Evolutionary conservation across 2,329 filamentous ascomycete genomes (phyloP).

Genomic region (Botrytis tulipae): DNA sequence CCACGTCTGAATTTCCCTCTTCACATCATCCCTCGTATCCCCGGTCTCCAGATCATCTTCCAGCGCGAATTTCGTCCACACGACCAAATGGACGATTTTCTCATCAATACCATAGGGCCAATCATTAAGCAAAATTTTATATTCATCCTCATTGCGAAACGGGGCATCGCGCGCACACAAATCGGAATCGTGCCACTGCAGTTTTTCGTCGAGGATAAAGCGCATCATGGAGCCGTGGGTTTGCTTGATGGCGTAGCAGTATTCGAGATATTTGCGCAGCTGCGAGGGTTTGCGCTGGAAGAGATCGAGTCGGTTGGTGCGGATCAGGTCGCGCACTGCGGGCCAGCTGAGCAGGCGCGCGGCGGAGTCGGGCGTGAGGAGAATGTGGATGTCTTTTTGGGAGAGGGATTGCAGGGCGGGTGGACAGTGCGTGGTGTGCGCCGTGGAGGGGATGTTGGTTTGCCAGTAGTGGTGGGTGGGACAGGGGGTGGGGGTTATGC

Average conservation of each 20-base stretch:
- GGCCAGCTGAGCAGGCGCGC: constrained; percentile 43
- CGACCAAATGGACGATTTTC: constrained; percentile 77
- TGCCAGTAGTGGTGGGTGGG: constrained; percentile 68
- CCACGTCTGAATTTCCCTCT: constrained; percentile 66
- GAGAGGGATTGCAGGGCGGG: constrained; percentile 62
- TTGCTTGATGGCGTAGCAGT: constrained; percentile 60
- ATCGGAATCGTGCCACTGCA: constrained; percentile 60
- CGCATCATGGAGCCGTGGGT: constrained; percentile 74
- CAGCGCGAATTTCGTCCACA: constrained; percentile 89
- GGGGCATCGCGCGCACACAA: constrained; percentile 39
- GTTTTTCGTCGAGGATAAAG: constrained; percentile 69
- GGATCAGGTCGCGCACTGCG: constrained; percentile 46
- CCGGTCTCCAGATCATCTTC: constrained; percentile 58
- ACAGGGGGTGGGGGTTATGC: constrained; percentile 21
- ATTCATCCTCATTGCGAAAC: constrained; percentile 46
- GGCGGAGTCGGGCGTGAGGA: constrained; percentile 66
- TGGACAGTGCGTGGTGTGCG: constrained; percentile 68
- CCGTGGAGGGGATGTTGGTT: constrained; percentile 65
- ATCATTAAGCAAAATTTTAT: constrained; percentile 81
- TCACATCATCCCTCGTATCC: constrained; percentile 63
- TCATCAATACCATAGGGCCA: constrained; percentile 88
- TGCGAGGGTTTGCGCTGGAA: constrained; percentile 78
- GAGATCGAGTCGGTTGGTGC: constrained; percentile 65
- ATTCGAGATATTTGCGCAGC: constrained; percentile 74
- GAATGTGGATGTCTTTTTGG: constrained; percentile 67